A percentile compares a stretch with the other conserved stretches of the same genome.
phyloP scores from a whole-genome alignment of 2,329 filamentous ascomycete genomes.

The Verticillium albo-atrum region DNA sequence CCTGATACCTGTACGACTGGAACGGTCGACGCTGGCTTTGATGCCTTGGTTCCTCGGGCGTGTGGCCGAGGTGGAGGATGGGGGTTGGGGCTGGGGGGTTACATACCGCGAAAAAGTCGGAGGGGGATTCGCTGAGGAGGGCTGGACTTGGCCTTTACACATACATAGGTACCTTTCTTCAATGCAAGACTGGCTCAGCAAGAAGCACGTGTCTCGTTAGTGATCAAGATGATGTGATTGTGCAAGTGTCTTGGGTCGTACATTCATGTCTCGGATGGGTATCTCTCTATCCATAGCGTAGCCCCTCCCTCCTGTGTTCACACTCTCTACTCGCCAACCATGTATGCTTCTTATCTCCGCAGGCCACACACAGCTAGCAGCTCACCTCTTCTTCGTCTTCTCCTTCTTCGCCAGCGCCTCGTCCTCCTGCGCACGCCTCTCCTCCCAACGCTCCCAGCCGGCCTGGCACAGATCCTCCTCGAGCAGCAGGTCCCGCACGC shows the following conservation, averaged over 20 bases:
- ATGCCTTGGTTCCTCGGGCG: neutral
- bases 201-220: neutral
- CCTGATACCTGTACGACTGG: neutral
- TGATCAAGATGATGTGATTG: neutral
- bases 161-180: neutral
- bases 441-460: constrained; percentile 91
- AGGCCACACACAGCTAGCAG: no score
- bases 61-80: neutral
- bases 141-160: neutral
- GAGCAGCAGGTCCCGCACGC: constrained; percentile 78
- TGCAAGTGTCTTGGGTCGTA: neutral
- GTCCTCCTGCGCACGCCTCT: constrained; percentile 31
- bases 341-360: no score
- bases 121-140: neutral
- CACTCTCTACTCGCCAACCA: no score
- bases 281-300: neutral
- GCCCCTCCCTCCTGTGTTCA: no score
- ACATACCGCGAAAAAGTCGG: neutral
- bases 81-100: no score
- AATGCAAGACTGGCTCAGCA: neutral
- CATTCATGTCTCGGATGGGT: neutral
- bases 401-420: constrained; percentile 25
- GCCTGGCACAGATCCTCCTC: constrained; percentile 86
- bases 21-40: neutral
- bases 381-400: neutral